These are phyloP conservation scores for Zymoseptoria tritici DNA, from an alignment of 2,329 filamentous ascomycete genomes.

Conservation along the genomic window DNA sequence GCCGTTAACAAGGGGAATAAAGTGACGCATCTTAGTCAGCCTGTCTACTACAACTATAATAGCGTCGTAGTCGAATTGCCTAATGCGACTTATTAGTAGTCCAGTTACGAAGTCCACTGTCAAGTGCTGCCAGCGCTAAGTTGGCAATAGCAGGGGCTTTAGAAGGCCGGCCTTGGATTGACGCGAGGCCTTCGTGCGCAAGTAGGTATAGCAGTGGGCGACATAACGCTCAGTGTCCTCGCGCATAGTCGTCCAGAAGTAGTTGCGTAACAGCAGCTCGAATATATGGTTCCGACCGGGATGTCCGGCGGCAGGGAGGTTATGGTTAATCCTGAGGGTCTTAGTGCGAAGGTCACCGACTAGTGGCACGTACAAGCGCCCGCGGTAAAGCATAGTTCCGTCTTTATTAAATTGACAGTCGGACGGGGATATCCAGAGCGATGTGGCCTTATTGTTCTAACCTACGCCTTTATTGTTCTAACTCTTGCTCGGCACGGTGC, in stretches of 20 bases:
- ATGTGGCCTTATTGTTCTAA: too few relatives aligned
- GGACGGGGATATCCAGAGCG: not conserved
- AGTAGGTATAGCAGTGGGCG: not conserved
- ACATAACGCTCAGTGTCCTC: slow-evolving; percentile 1
- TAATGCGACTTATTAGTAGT: not conserved
- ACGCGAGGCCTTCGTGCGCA: slow-evolving; percentile 1
- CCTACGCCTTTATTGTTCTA: too few relatives aligned
- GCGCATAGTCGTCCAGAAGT: not conserved
- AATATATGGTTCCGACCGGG: not conserved
- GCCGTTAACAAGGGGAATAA: slow-evolving; percentile 4
- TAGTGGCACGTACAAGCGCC: not conserved
- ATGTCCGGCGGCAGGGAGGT: slow-evolving; percentile 2
- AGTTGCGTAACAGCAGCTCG: slow-evolving; percentile 1
- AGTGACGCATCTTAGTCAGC: slow-evolving; percentile 15
- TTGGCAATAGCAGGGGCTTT: not conserved
- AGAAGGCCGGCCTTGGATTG: not conserved
- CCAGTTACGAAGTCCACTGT: not conserved
- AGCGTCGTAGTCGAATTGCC: slow-evolving; percentile 2
- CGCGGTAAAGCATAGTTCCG: not conserved
- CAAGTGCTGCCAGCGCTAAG: too few relatives aligned
- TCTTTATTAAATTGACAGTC: not conserved
- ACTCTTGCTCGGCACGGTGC: too few relatives aligned
- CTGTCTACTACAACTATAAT: slow-evolving; percentile 16
- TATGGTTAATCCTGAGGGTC: not conserved
- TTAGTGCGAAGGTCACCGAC: too few relatives aligned